A percentile compares a stretch with the other conserved stretches of the same genome.
Evolutionary conservation across 768 basidiomycete genomes (phyloP).

Genomic region (Lentinula sp.): DNA sequence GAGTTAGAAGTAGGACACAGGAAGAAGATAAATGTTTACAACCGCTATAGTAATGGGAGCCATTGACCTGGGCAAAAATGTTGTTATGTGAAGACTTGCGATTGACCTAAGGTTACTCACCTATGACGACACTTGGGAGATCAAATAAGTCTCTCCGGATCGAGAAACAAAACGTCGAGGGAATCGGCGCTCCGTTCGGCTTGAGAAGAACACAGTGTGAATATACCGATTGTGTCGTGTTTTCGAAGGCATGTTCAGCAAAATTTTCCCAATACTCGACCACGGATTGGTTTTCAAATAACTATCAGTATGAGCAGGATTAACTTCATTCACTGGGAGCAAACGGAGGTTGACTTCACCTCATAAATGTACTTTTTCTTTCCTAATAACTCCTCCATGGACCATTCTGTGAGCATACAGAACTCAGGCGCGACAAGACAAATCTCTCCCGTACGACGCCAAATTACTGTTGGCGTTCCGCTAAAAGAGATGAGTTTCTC

Average conservation of each 20-base stretch:
- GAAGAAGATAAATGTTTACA: slow-evolving; percentile 7
- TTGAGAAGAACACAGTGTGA: slow-evolving; percentile 88
- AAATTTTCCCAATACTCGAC: slow-evolving; percentile 98
- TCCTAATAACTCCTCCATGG: slow-evolving; percentile 70
- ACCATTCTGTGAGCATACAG: slow-evolving; percentile 90
- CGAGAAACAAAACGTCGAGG: slow-evolving; percentile 93
- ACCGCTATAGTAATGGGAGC: slow-evolving; percentile 65
- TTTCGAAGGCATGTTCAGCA: slow-evolving; percentile 95
- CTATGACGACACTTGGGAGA: slow-evolving; percentile 83
- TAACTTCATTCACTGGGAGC: slow-evolving; percentile 9
- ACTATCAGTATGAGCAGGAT: slow-evolving; percentile 30
- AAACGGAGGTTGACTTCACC: slow-evolving; percentile 26
- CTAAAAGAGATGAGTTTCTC: slow-evolving; percentile 96
- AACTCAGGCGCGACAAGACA: slow-evolving; percentile 97
- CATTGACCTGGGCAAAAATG: slow-evolving; percentile 62
- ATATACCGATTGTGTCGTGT: slow-evolving; percentile 92
- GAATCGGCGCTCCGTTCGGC: slow-evolving; percentile 76
- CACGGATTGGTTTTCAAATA: slow-evolving; percentile 93
- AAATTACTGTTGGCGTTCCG: slow-evolving; percentile 95
- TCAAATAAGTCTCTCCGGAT: slow-evolving; percentile 92
- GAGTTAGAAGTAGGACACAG: background rate
- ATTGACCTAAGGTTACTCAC: slow-evolving; percentile 30
- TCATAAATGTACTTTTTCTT: slow-evolving; percentile 63
- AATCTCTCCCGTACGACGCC: slow-evolving; percentile 97
- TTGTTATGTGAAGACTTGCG: slow-evolving; percentile 5